Evolutionary conservation across 2,329 filamentous ascomycete species (phyloP), one percentile per base, ranked within the genome.

Genomic region (Claviceps sp.): DNA sequence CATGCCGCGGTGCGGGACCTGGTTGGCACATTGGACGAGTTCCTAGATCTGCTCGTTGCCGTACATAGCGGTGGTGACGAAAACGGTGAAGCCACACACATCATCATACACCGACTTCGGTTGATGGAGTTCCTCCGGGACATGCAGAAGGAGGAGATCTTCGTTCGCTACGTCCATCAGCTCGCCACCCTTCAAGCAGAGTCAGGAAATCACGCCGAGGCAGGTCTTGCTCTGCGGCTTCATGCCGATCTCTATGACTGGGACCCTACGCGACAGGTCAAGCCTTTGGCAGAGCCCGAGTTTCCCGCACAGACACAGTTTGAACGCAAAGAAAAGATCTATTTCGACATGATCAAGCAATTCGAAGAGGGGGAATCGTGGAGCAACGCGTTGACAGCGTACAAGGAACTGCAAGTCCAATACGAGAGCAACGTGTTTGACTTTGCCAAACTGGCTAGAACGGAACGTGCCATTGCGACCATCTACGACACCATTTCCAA

Each of bases 131-230:
- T 96, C 68, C 77, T 97, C 59, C 86, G 89, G 58, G 89, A 96
- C 63, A 95, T 96, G 85, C 87, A 94, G 59, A 95, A 95, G 63
- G 89, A 95, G 65, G 90, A 96, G 61, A 95, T 96, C 53, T 97
- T 95, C 66, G 86, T 95, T 57, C 85, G 89, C 57, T 96, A 97
- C 61, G 90, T 97, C 14, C 91, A 97, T 63, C 89, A 96, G 66
- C 76, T 97, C 20, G 87, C 89, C 2, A 73, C 81, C 41, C 73
- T 93, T 13, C 91, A 97, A 65, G 77, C 79, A 8, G 79, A 84
- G 42, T 78, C 85, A 4, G 77, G 85, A 53, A 93, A 95, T 60
- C 81, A 84, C 56, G 86, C 88, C 0, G 90, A 96, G 68, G 91
- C 91, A 14, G 93, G 89, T 13, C 76, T 97, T 56, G 89, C 90